Evolutionary conservation across 164 flowering plant genomes (phyloP), one percentile per base, ranked within the genome.

Genomic region (Piper betle): DNA sequence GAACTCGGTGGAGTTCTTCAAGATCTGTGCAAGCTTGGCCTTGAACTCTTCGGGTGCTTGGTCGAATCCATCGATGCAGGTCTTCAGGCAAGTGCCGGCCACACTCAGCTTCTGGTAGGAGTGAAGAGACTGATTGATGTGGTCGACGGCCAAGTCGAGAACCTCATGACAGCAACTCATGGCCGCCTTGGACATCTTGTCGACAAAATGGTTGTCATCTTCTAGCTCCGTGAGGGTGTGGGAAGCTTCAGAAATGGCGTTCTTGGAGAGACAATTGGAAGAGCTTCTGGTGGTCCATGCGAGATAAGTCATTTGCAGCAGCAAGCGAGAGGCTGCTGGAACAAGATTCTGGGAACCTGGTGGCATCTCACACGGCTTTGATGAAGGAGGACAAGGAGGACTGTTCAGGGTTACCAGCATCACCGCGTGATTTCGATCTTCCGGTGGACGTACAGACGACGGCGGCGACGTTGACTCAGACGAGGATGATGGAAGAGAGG

Each of bases 51-150:
- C 5, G 76, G 68, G 74, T 65, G 68, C 66, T 62, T 83, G 83
- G 25, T 69, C 71, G 66, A 87, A 67, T 12, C 86, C 94, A 46
- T 86, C 94, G 57, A 80, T 40, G 64, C 96, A 89, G 2, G 87
- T 86, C 39, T 85, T 81, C 59, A 74, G 79, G 60, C 84, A 73
- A 0, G 92, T 81, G 66, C 81, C 56, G 3, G 88, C 81, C 0
- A 75, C 65, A 63, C 91, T 84, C 37, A 88, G 60, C 96, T 91
- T 40, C 13, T 56, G 2, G 57, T 61, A 55, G 38, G 73, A 68
- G 33, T 81, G 57, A 17, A 74, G 25, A 9, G 97, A 74, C 17
- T 77, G 77, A 60, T 79, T 75, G 48, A 84, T 74, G 13, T 63
- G 71, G 25, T 75, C 80, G 61, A 78, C 50, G 25, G 96, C 84